Evolutionary conservation across 2,329 filamentous ascomycete genomes (phyloP).

Genomic region (Verticillium albo-atrum): DNA sequence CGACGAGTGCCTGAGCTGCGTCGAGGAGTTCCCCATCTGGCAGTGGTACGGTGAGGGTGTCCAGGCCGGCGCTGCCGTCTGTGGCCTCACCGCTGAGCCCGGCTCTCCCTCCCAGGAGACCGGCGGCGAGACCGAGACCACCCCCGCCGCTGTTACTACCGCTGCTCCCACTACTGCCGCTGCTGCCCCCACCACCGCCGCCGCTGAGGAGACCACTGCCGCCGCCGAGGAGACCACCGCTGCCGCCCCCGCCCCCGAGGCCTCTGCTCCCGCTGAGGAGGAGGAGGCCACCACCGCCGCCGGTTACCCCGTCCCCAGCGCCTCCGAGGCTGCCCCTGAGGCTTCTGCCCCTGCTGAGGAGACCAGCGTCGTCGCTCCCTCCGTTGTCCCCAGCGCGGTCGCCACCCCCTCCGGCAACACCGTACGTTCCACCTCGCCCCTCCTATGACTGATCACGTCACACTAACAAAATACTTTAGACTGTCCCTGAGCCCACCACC

Average conservation of each 20-base stretch:
- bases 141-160: neutral
- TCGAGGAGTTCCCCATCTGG: slow-evolving; percentile 37
- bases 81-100: slow-evolving; percentile 19
- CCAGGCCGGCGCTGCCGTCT: slow-evolving; percentile 27
- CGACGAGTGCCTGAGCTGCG: slow-evolving; percentile 39
- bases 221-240: neutral
- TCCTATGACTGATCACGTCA: neutral
- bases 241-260: neutral
- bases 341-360: neutral
- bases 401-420: neutral
- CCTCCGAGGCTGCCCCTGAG: neutral
- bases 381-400: neutral
- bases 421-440: neutral
- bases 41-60: slow-evolving; percentile 34
- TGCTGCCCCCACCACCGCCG: neutral
- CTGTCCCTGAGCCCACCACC: slow-evolving; percentile 1
- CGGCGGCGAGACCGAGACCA: neutral
- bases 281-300: neutral
- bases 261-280: neutral
- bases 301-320: neutral
- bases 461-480: neutral
- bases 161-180: neutral
- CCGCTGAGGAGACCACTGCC: neutral
- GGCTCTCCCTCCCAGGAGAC: neutral
- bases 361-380: neutral